A percentile compares a stretch with the other conserved stretches of the same genome.
Evolutionary conservation across 345 rosid genomes (phyloP).

Genomic region (Capsella bursapastoris): DNA sequence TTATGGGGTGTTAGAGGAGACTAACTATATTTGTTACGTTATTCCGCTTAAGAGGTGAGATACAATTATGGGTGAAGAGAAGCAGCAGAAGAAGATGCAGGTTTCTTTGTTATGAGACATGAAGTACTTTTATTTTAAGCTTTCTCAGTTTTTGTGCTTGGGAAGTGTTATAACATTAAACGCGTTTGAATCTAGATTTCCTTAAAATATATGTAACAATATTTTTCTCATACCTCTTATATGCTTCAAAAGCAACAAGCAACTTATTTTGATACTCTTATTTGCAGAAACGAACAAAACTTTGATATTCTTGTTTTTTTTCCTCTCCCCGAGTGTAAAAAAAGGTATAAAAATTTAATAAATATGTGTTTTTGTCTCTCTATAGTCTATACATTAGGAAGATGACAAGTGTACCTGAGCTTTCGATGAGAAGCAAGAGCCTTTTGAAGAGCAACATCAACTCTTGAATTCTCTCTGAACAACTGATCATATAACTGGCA

Average conservation of each 20-base stretch:
- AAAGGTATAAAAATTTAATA: slow-evolving; percentile 29
- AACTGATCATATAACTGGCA: slow-evolving; percentile 68
- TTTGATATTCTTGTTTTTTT: not conserved
- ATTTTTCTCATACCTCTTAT: no score
- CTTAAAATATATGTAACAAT: no score
- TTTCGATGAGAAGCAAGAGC: slow-evolving; percentile 73
- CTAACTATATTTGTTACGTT: not conserved
- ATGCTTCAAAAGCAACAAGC: no score
- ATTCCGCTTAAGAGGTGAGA: no score
- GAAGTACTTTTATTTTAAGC: no score
- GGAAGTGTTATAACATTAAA: not conserved
- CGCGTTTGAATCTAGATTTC: not conserved
- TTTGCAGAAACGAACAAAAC: slow-evolving; percentile 15
- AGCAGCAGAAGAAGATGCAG: no score
- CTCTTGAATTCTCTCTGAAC: slow-evolving; percentile 72
- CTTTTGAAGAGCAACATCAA: slow-evolving; percentile 69
- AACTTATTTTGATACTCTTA: not conserved
- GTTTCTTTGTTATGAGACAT: no score
- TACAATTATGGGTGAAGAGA: no score
- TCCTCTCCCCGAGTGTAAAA: slow-evolving; percentile 25
- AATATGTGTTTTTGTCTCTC: no score
- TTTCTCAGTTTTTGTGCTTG: no score
- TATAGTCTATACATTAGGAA: slow-evolving; percentile 52
- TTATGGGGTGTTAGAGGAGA: not conserved
- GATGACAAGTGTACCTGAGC: slow-evolving; percentile 82